phyloP scores from a whole-genome alignment of 805 yeast genomes.

The Schwanniomyces vanrijiae region DNA sequence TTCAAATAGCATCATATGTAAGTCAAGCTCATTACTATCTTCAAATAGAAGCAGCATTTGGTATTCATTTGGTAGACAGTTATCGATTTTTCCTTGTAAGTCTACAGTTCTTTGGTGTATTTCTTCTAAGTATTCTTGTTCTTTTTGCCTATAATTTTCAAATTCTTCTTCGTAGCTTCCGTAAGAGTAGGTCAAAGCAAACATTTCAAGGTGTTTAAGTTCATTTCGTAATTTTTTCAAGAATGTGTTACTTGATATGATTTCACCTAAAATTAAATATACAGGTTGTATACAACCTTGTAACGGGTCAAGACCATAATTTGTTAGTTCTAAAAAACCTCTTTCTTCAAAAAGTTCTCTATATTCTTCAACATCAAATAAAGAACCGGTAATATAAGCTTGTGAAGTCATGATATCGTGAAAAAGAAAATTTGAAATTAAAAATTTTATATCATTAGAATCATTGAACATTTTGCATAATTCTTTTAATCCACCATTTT shows the following conservation, averaged over 20 bases:
- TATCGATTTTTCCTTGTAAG: background rate
- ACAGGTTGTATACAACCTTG: conserved; percentile 22
- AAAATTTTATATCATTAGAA: conserved; percentile 20
- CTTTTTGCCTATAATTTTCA: background rate
- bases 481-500: conserved; percentile 13
- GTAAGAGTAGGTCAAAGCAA: background rate
- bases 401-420: conserved; percentile 18
- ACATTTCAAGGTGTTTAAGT: background rate
- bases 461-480: conserved; percentile 9
- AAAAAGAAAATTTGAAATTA: conserved; percentile 19
- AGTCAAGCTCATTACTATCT: background rate
- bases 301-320: conserved; percentile 24
- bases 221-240: background rate
- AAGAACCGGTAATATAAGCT: conserved; percentile 16
- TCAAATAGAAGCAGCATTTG: background rate
- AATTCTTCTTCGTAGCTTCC: background rate
- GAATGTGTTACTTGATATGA: conserved; percentile 5
- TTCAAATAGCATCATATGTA: conserved; percentile 13
- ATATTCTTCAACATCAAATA: conserved; percentile 12
- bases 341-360: conserved; percentile 8
- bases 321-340: conserved; percentile 11
- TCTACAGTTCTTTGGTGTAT: background rate
- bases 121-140: background rate
- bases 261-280: conserved; percentile 15
- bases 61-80: background rate